A percentile compares a stretch with the other conserved stretches of the same genome.
phyloP scores from a whole-genome alignment of 1,284 basidiomycete genomes.

The Uromyces viciae-fabae region DNA sequence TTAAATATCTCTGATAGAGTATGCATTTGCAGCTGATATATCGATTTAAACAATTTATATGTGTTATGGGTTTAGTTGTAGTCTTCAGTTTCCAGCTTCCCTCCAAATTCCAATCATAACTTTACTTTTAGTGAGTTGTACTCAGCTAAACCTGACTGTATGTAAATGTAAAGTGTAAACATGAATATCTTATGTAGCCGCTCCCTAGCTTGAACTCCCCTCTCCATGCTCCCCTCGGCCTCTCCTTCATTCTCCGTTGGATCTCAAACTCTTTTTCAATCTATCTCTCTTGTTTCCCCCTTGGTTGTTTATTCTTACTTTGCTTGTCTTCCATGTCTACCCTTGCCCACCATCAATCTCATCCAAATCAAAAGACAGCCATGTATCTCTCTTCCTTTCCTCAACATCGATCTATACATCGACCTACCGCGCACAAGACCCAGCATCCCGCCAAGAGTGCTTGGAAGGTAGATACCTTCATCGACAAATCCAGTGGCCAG shows the following conservation, averaged over 20 bases:
- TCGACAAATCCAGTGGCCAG: conserved; percentile 36
- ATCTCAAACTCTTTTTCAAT: not conserved
- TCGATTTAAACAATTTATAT: no score
- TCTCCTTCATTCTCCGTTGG: not conserved
- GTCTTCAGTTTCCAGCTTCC: no score
- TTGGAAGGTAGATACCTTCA: conserved; percentile 44
- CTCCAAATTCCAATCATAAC: no score
- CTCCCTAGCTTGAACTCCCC: not conserved
- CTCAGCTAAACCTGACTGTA: not conserved
- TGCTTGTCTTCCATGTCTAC: not conserved
- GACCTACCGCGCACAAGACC: not conserved
- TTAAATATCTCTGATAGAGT: no score
- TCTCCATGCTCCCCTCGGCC: not conserved
- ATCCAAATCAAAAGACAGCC: conserved; percentile 6
- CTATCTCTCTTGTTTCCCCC: not conserved
- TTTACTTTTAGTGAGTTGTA: no score
- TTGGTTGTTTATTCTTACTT: not conserved
- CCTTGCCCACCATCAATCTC: conserved; percentile 33
- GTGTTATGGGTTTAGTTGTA: no score
- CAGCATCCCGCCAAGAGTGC: conserved; percentile 9
- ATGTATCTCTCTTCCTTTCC: conserved; percentile 33
- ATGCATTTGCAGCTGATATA: no score
- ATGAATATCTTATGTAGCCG: not conserved
- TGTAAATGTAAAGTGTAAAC: not conserved
- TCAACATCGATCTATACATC: conserved; percentile 23